Conservation (phyloP, 2,329 filamentous ascomycete genomes). For the Aureobasidium sp. region DNA sequence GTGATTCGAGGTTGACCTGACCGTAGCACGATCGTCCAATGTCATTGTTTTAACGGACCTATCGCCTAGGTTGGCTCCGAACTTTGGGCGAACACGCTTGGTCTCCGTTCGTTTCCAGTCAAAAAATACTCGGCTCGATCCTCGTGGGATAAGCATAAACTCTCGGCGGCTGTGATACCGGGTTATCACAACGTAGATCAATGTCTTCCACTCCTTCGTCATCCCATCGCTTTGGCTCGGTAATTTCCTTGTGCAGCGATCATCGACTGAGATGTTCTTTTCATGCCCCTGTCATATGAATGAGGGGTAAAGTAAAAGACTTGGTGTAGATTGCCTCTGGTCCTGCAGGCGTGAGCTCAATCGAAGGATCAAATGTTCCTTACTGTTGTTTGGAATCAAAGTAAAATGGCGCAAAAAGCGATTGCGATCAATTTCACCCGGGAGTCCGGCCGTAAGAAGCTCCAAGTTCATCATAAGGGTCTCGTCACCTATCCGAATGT, state of each 20-base stretch:
- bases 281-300: not conserved
- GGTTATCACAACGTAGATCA: slow-evolving; percentile 1
- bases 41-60: not conserved
- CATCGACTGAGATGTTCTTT: not conserved
- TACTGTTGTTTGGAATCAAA: not conserved
- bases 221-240: not conserved
- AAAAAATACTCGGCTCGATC: not conserved
- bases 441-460: not conserved
- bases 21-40: not conserved
- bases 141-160: slow-evolving; percentile 1
- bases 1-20: not conserved
- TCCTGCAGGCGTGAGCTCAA: not conserved
- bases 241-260: not conserved
- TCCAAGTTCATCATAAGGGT: too few relatives aligned
- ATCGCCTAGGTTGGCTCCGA: not conserved
- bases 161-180: not conserved
- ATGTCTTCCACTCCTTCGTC: not conserved
- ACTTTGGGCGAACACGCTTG: slow-evolving; percentile 3
- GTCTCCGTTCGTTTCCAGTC: not conserved
- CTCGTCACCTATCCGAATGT: not conserved
- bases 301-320: not conserved
- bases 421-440: not conserved
- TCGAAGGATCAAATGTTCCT: not conserved
- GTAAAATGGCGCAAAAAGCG: not conserved
- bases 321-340: not conserved